Evolutionary conservation across 208 protist species (phyloP), one percentile per base, ranked within the genome.

Genomic region (Leishmania mexicana): DNA sequence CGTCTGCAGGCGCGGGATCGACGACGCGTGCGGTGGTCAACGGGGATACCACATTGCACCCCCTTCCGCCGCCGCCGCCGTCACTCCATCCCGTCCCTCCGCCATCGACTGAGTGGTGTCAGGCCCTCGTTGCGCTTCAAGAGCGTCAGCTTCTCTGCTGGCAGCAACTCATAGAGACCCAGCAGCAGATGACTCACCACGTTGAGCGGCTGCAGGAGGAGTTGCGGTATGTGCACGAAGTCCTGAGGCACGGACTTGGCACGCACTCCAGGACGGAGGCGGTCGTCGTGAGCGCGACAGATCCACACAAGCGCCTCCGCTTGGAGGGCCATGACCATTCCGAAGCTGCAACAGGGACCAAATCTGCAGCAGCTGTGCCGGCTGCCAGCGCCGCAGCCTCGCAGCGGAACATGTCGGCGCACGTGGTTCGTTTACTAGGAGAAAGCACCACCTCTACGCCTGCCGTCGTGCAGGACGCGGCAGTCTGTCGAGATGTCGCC

Each of bases 121-220:
- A 76, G 28, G 31, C 76, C 35, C 11, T 82, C 1, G 31, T 75
- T 13, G 42, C 65, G 1, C 76, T 80, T 38, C 83, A 85, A 42
- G 78, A 85, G 58, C 83, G 83, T 40, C 83, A 85, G 42, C 83
- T 85, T 3, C 71, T n/a, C 38, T 80, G 74, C 38, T 85, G 71
- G 78, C 58, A 78, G 54, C 83, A 85, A 70, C 77, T 85, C 35
- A 38, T 51, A 31, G 62, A 76, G 17, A 75, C 68, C 35, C 81
- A 81, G 58, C 76, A 85, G 40, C 68, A 67, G 21, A 49, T 85
- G 42, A 49, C 47, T 2, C 78, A 74, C 31, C 77, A 81, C 35
- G 11, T 85, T 21, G 73, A 72, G 49, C 62, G 65, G 21, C 15
- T 85, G 5, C 49, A 57, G 49, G 83, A 65, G 54, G 83, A 82